Base-by-base conservation (phyloP, 345 rosid genomes). In the Angophora floribunda region DNA sequence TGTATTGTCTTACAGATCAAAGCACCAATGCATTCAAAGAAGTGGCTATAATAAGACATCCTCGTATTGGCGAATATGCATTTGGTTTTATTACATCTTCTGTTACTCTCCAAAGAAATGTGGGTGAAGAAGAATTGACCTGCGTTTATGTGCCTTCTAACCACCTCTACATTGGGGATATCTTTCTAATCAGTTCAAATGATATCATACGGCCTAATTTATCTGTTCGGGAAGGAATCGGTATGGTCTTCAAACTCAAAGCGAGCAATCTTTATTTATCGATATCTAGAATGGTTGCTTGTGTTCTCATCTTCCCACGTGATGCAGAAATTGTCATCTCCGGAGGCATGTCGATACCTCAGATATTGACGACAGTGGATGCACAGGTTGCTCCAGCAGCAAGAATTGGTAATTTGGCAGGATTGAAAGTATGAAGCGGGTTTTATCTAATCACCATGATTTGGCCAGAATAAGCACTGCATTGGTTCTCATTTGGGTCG, bases 141-240 rank as follows among this genome's bases (percentile, higher is more conserved):
- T 94, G 94, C 84, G 92, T 94, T 50, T 94, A 92, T 88, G 92
- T 92, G 52, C 96, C 95, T 16, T 87, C 96, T 24, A 91, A 93
- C 87, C 94, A 93, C 89, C 91, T 94, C 41, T 93, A 94, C 61
- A 85, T 94, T 13, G 95, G 96, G 26, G 96, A 93, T 87, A 90
- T 94, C 51, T 92, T 91, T 90, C 90, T 94, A n/a, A 90, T 94
- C 47, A 91, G 80, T 79, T 55, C 93, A 55, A 90, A 88, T 32
- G 96, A 94, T 88, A 92, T 94, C 70, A 91, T 94, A 86, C 90
- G 95, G 87, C 95, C 96, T 51, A 93, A 89, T 89, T 90, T 94
- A 30, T 94, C 96, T 17, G 96, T 94, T 36, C 92, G 96, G 55
- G 94, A 94, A 92, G 96, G 95, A 85, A 93, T 94, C 10, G 94